phyloP scores from a whole-genome alignment of 306 rosid species.

The apple (Malus domestica) region ASM211411v1 NC_041798.1:41299501-41300000 shows the following conservation, averaged over 20 bases:
- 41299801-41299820: not conserved
- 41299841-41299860: not conserved
- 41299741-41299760: constrained; percentile 5
- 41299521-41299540: constrained; percentile 68
- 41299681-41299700: not conserved
- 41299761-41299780: not conserved
- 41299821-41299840: not conserved
- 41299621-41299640: not conserved
- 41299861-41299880: not conserved
- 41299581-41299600: not conserved
- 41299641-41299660: not conserved
- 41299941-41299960: constrained; percentile 94
- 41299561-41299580: not conserved
- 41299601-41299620: not conserved
- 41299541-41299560: constrained; percentile 58
- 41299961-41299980: constrained; percentile 70
- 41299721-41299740: not conserved
- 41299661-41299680: not conserved
- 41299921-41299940: constrained; percentile 97
- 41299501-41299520: constrained; percentile 71
- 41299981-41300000: constrained; percentile 83
- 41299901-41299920: constrained; percentile 59
- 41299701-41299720: not conserved
- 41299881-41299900: not conserved
- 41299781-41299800: not conserved